Percentiles rank a stretch among this genome's conserved stretches.
These are phyloP conservation scores for Mycena filopes DNA, from an alignment of 768 basidiomycete species.

Conservation along the genomic window DNA sequence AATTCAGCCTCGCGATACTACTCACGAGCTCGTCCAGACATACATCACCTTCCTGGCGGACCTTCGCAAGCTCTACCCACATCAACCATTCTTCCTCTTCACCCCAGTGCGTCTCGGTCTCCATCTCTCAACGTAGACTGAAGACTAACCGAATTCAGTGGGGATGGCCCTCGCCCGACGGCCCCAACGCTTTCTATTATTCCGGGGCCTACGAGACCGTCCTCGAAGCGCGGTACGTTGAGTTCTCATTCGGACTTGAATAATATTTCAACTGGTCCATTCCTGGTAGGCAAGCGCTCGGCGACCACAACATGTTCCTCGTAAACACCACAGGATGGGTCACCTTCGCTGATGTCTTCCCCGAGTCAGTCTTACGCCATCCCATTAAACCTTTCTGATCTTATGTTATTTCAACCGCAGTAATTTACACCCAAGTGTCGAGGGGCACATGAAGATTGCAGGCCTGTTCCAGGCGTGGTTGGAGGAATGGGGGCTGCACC, in stretches of 20 bases:
- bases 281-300: constrained; percentile 52
- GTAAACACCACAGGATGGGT: constrained; percentile 70
- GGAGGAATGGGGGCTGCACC: constrained; percentile 55
- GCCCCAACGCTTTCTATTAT: constrained; percentile 56
- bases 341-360: constrained; percentile 59
- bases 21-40: constrained; percentile 44
- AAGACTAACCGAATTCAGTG: constrained; percentile 44
- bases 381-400: too few species aligned
- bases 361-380: constrained; percentile 53
- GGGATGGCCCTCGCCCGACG: constrained; percentile 66
- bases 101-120: constrained; percentile 53
- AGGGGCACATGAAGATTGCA: constrained; percentile 60
- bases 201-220: constrained; percentile 56
- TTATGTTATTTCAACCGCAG: too few species aligned
- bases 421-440: constrained; percentile 59
- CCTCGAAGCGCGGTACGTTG: constrained; percentile 48
- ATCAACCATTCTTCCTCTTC: constrained; percentile 62
- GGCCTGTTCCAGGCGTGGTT: constrained; percentile 56
- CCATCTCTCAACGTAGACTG: background rate
- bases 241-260: too few species aligned
- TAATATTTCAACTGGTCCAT: too few species aligned
- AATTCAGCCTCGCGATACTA: background rate
- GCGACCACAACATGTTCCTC: constrained; percentile 60
- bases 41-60: constrained; percentile 57
- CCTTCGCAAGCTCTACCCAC: constrained; percentile 53